Conservation (phyloP, 306 rosid species). For the Sphenostylis stenocarpa region DNA sequence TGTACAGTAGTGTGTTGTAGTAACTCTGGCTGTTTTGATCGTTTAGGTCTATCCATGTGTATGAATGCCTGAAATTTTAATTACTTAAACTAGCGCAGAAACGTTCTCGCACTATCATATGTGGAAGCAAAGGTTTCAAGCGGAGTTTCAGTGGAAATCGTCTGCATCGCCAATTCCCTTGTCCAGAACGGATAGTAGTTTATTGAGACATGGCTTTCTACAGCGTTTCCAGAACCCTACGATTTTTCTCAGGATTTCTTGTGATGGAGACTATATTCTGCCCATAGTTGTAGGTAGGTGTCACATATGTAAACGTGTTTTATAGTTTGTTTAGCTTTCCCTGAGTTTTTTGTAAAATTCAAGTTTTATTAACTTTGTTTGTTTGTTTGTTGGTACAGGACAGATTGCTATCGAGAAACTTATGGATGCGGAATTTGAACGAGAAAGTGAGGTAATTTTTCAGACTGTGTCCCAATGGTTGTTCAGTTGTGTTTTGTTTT, state of each 20-base stretch:
- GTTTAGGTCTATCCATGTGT: constrained; percentile 47
- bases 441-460: constrained; percentile 56
- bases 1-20: constrained; percentile 31
- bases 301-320: not conserved
- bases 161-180: constrained; percentile 41
- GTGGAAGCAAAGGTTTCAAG: constrained; percentile 65
- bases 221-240: constrained; percentile 85
- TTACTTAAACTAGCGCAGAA: constrained; percentile 69
- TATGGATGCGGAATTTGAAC: constrained; percentile 54
- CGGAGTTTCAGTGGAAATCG: constrained; percentile 49
- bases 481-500: not conserved
- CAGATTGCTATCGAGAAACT: constrained; percentile 80
- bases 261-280: constrained; percentile 85
- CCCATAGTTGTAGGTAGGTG: constrained; percentile 91
- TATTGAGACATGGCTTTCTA: constrained; percentile 53
- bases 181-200: constrained; percentile 35
- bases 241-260: constrained; percentile 88
- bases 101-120: constrained; percentile 69
- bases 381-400: constrained; percentile 53
- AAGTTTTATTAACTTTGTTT: constrained; percentile 14
- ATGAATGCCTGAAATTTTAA: constrained; percentile 48
- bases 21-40: constrained; percentile 43
- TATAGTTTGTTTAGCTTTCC: constrained; percentile 16
- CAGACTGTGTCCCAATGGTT: not conserved
- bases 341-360: constrained; percentile 7